These are phyloP conservation scores for Yamadazyma conglobata DNA, from an alignment of 1,139 yeast species.

Conservation along the genomic window DNA sequence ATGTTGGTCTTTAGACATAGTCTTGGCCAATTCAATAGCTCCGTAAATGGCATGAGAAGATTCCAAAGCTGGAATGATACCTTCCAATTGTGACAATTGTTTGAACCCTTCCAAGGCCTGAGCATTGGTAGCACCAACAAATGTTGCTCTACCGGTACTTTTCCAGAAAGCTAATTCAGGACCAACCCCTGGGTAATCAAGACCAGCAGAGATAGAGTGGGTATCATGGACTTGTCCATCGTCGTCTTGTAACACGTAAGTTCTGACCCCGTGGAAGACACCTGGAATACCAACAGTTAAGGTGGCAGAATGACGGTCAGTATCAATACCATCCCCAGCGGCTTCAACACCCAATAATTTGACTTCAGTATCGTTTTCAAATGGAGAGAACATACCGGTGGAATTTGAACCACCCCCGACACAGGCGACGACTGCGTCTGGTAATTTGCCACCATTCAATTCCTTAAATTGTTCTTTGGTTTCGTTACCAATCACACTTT, in stretches of 20 bases:
- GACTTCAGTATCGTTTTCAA: conserved; percentile 75
- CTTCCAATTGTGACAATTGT: conserved; percentile 86
- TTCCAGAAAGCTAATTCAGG: conserved; percentile 98
- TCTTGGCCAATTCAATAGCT: conserved; percentile 84
- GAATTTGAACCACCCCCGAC: conserved; percentile 99
- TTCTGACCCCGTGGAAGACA: conserved; percentile 96
- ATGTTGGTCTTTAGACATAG: conserved; percentile 73
- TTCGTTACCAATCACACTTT: conserved; percentile 93
- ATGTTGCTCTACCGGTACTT: conserved; percentile 85
- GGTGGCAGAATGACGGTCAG: conserved; percentile 87
- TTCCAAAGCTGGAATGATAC: conserved; percentile 97
- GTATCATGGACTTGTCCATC: conserved; percentile 98
- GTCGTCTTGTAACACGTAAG: conserved; percentile 81
- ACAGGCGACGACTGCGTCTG: conserved; percentile 94
- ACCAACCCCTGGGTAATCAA: conserved; percentile 99
- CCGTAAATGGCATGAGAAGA: conserved; percentile 95
- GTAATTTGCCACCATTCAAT: conserved; percentile 75
- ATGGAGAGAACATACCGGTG: conserved; percentile 93
- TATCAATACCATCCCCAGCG: conserved; percentile 95
- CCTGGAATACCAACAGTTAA: conserved; percentile 91
- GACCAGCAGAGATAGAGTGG: conserved; percentile 96
- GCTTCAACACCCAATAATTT: conserved; percentile 94
- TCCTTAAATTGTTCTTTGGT: conserved; percentile 85
- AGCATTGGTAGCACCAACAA: conserved; percentile 85
- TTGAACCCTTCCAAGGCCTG: conserved; percentile 90